These are phyloP conservation scores for Rutstroemia sp. DNA, from an alignment of 2,329 filamentous ascomycete species.

Conservation along the genomic window DNA sequence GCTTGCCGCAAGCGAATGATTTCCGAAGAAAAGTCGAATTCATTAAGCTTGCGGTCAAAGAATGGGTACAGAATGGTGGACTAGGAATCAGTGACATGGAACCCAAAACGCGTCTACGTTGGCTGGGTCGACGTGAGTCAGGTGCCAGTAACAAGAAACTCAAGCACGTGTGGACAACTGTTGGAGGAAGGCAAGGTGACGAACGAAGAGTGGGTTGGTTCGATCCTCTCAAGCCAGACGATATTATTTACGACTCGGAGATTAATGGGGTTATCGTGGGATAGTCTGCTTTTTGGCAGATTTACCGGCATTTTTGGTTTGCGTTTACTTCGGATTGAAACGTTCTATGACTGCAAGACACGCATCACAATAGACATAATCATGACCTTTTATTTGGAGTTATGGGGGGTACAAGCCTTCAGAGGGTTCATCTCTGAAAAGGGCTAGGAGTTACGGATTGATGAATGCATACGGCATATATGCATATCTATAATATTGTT, in stretches of 20 bases:
- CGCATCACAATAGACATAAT: neutral
- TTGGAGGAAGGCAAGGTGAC: slow-evolving; percentile 56
- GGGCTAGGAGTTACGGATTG: too few relatives aligned
- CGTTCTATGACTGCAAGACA: neutral
- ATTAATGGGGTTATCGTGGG: slow-evolving; percentile 9
- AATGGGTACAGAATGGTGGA: slow-evolving; percentile 65
- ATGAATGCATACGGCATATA: too few relatives aligned
- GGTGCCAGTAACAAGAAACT: slow-evolving; percentile 42
- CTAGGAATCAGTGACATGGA: slow-evolving; percentile 59
- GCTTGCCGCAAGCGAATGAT: slow-evolving; percentile 63
- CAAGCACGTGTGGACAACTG: slow-evolving; percentile 63
- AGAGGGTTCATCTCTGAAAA: too few relatives aligned
- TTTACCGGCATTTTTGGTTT: neutral
- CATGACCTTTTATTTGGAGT: neutral
- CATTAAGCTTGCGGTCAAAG: slow-evolving; percentile 57
- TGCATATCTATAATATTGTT: too few relatives aligned
- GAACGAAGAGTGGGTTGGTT: slow-evolving; percentile 30
- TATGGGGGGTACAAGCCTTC: too few relatives aligned
- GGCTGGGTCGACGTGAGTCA: slow-evolving; percentile 51
- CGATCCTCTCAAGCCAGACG: slow-evolving; percentile 27
- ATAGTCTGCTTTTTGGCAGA: slow-evolving; percentile 1
- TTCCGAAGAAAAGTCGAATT: slow-evolving; percentile 70
- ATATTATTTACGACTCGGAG: slow-evolving; percentile 26
- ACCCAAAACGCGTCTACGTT: slow-evolving; percentile 43
- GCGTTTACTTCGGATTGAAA: neutral